phyloP scores from a whole-genome alignment of 768 basidiomycete species.

The Podaxis sp. region DNA sequence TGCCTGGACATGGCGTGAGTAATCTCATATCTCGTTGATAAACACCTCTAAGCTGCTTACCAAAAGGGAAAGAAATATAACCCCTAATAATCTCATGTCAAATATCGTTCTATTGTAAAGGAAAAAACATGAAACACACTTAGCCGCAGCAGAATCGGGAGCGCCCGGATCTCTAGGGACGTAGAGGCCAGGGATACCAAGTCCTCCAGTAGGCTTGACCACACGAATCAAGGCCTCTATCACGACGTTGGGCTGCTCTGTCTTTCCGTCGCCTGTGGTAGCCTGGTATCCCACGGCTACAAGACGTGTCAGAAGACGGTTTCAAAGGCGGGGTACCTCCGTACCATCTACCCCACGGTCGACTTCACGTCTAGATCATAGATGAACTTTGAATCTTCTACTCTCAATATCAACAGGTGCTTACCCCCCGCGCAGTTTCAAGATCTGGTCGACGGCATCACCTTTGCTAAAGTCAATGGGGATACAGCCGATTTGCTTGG shows the following conservation, averaged over 20 bases:
- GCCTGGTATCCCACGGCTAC: slow-evolving; percentile 56
- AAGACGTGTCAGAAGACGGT: neutral
- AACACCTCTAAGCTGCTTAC: slow-evolving; percentile 18
- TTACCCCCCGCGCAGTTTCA: slow-evolving; percentile 41
- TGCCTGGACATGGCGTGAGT: slow-evolving; percentile 23
- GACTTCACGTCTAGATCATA: slow-evolving; percentile 36
- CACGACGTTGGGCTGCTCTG: slow-evolving; percentile 54
- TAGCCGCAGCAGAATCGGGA: slow-evolving; percentile 47
- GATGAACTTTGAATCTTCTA: neutral
- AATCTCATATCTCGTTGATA: too few species aligned
- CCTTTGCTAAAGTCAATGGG: slow-evolving; percentile 47
- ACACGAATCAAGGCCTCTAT: slow-evolving; percentile 50
- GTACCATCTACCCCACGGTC: slow-evolving; percentile 51
- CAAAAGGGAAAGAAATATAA: slow-evolving; percentile 53
- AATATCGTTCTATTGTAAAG: neutral
- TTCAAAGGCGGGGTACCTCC: neutral
- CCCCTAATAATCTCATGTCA: slow-evolving; percentile 26
- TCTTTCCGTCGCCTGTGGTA: slow-evolving; percentile 49
- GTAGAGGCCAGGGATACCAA: slow-evolving; percentile 58
- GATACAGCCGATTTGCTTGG: slow-evolving; percentile 48
- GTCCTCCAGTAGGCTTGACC: slow-evolving; percentile 51
- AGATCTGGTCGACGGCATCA: slow-evolving; percentile 50
- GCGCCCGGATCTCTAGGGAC: slow-evolving; percentile 58
- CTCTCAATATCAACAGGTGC: slow-evolving; percentile 13
- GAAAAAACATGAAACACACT: slow-evolving; percentile 27